phyloP scores from a whole-genome alignment of 2,329 filamentous ascomycete species.

The Coleophoma crateriformis region DNA sequence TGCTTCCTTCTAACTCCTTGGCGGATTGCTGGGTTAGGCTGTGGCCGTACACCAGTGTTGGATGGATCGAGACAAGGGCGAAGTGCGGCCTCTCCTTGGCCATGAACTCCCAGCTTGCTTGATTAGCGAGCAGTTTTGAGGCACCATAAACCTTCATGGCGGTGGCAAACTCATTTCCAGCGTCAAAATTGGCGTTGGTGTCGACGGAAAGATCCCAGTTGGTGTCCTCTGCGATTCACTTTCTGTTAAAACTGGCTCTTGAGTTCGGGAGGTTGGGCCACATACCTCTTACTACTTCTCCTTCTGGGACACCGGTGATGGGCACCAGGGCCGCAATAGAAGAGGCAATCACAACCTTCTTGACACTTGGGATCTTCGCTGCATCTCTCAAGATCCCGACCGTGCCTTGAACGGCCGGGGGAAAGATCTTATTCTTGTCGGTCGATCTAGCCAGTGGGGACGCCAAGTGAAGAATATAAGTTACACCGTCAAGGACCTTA shows the following conservation, averaged over 20 bases:
- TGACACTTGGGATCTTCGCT: slow-evolving; percentile 7
- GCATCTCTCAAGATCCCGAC: slow-evolving; percentile 7
- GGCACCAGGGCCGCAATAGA: slow-evolving; percentile 9
- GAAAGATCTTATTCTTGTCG: slow-evolving; percentile 4
- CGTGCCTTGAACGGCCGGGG: slow-evolving; percentile 11
- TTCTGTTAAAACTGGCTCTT: not conserved
- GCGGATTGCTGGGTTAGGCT: not conserved
- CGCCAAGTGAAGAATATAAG: slow-evolving; percentile 11
- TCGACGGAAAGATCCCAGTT: slow-evolving; percentile 3
- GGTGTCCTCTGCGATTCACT: slow-evolving; percentile 1
- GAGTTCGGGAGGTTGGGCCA: not conserved
- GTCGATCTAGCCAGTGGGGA: slow-evolving; percentile 8
- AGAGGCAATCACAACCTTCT: slow-evolving; percentile 10
- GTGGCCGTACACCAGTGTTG: slow-evolving; percentile 6
- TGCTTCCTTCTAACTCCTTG: not conserved
- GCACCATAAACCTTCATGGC: slow-evolving; percentile 3
- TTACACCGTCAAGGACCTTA: slow-evolving; percentile 5
- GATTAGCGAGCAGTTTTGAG: slow-evolving; percentile 8
- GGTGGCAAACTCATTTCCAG: not conserved
- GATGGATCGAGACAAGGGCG: slow-evolving; percentile 5
- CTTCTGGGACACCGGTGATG: not conserved
- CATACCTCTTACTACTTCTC: slow-evolving; percentile 3
- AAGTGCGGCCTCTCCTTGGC: slow-evolving; percentile 2
- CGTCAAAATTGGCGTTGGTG: not conserved
- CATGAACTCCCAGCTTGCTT: slow-evolving; percentile 8